Percentiles rank a stretch among this genome's conserved stretches.
phyloP scores from a whole-genome alignment of 148 eudicot species.

The Rhododendron mucronatum region DNA sequence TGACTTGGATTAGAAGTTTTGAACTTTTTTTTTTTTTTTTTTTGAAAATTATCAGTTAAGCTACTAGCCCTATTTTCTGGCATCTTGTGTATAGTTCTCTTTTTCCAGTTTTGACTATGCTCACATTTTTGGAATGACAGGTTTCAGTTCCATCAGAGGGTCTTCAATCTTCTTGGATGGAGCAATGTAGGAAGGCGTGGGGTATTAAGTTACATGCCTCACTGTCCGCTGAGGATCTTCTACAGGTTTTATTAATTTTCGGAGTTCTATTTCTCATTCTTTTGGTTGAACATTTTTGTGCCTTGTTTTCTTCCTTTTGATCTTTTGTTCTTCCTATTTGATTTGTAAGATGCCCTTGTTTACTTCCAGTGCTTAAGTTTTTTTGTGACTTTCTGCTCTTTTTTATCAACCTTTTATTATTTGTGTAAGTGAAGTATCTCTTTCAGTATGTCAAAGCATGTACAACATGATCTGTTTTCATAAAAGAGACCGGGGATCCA shows the following conservation, averaged over 20 bases:
- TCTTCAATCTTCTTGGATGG: conserved; percentile 46
- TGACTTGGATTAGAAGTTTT: not conserved
- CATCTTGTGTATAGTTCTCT: not conserved
- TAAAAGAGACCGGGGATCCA: not conserved
- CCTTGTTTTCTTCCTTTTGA: not conserved
- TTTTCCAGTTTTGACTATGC: not conserved
- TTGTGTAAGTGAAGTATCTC: not conserved
- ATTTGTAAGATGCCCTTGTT: not conserved
- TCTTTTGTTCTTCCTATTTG: not conserved
- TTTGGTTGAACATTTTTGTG: not conserved
- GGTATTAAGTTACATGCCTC: conserved; percentile 35
- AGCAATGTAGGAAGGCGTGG: conserved; percentile 33
- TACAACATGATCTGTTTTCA: not conserved
- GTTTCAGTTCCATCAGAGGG: conserved; percentile 40
- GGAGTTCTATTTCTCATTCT: not conserved
- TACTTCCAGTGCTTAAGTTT: not conserved
- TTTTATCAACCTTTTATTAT: not conserved
- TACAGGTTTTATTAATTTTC: conserved; percentile 32
- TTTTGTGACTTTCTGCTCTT: not conserved
- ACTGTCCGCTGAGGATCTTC: conserved; percentile 32
- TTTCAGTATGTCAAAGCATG: not conserved
- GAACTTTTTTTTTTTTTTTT: not conserved
- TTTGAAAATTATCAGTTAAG: not conserved
- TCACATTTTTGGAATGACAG: conserved; percentile 21
- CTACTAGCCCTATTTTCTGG: not conserved